phyloP scores from a whole-genome alignment of 2,329 filamentous ascomycete genomes.

The Arthrobotrys entomopaga region DNA sequence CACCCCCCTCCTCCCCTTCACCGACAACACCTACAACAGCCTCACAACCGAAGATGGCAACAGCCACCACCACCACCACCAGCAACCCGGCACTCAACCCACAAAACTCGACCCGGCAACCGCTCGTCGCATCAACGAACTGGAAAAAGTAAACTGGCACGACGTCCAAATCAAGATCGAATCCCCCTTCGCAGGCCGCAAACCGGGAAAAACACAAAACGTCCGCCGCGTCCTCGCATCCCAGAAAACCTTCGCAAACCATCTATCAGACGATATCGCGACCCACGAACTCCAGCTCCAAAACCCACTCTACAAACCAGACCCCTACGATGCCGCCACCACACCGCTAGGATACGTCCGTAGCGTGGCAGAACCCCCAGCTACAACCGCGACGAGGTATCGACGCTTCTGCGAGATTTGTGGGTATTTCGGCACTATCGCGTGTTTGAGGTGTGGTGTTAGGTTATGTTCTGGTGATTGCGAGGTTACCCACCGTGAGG shows the following conservation, averaged over 20 bases:
- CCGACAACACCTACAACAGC: not conserved
- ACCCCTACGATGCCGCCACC: constrained; percentile 27
- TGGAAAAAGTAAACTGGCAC: constrained; percentile 81
- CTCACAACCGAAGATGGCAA: not conserved
- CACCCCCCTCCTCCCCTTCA: not conserved
- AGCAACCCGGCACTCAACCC: not conserved
- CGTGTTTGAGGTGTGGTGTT: constrained; percentile 58
- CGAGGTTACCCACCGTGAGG: constrained; percentile 57
- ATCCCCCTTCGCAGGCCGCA: constrained; percentile 27
- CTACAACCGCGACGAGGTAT: constrained; percentile 44
- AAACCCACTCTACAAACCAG: constrained; percentile 36
- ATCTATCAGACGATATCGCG: constrained; percentile 81
- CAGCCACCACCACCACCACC: no score
- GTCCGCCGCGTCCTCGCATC: constrained; percentile 81
- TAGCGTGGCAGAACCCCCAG: constrained; percentile 54
- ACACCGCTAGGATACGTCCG: constrained; percentile 56
- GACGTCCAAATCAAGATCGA: constrained; percentile 71
- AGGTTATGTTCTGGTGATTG: constrained; percentile 59
- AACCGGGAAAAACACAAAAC: constrained; percentile 67
- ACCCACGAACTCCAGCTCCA: constrained; percentile 62
- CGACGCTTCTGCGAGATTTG: constrained; percentile 59
- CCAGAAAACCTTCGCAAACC: constrained; percentile 84
- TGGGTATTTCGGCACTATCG: constrained; percentile 58
- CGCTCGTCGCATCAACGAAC: constrained; percentile 75
- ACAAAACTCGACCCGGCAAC: constrained; percentile 43